phyloP scores from a whole-genome alignment of 2,329 filamentous ascomycete species.

The Pseudovirgaria hyperparasitica region DNA sequence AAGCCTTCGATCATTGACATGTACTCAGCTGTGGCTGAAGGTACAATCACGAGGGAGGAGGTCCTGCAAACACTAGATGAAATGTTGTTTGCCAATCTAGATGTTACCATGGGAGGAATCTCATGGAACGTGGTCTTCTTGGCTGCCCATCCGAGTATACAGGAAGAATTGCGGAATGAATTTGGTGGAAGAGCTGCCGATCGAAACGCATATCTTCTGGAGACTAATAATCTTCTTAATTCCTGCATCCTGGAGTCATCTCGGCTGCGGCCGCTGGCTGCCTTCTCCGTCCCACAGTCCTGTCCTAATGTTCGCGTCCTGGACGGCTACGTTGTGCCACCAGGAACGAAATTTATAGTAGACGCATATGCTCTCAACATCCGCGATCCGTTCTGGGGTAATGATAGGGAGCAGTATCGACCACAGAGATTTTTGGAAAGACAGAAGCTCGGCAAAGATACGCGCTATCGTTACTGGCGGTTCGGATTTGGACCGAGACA shows the following conservation, averaged over 20 bases:
- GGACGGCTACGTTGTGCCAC: slow-evolving; percentile 17
- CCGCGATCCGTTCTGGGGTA: slow-evolving; percentile 25
- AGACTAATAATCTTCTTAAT: slow-evolving; percentile 4
- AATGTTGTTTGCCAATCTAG: slow-evolving; percentile 34
- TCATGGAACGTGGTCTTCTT: slow-evolving; percentile 34
- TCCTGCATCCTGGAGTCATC: slow-evolving; percentile 28
- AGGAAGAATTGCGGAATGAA: slow-evolving; percentile 18
- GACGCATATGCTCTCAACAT: slow-evolving; percentile 33
- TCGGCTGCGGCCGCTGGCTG: slow-evolving; percentile 25
- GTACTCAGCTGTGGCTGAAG: slow-evolving; percentile 8
- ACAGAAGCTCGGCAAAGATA: slow-evolving; percentile 7
- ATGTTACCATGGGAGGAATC: slow-evolving; percentile 31
- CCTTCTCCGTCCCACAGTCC: slow-evolving; percentile 30
- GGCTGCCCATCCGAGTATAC: slow-evolving; percentile 20
- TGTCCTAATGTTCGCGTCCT: slow-evolving; percentile 19
- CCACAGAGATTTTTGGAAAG: slow-evolving; percentile 13
- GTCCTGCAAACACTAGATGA: slow-evolving; percentile 34
- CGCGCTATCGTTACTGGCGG: slow-evolving; percentile 29
- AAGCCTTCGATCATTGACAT: slow-evolving; percentile 6
- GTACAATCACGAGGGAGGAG: slow-evolving; percentile 14
- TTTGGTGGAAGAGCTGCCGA: slow-evolving; percentile 4
- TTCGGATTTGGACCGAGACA: slow-evolving; percentile 33
- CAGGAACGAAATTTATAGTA: slow-evolving; percentile 28
- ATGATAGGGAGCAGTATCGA: slow-evolving; percentile 20
- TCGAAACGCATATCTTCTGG: slow-evolving; percentile 13